Evolutionary conservation across 345 rosid genomes (phyloP), one percentile per base, ranked within the genome.

Genomic region (Barbarea vulgaris): DNA sequence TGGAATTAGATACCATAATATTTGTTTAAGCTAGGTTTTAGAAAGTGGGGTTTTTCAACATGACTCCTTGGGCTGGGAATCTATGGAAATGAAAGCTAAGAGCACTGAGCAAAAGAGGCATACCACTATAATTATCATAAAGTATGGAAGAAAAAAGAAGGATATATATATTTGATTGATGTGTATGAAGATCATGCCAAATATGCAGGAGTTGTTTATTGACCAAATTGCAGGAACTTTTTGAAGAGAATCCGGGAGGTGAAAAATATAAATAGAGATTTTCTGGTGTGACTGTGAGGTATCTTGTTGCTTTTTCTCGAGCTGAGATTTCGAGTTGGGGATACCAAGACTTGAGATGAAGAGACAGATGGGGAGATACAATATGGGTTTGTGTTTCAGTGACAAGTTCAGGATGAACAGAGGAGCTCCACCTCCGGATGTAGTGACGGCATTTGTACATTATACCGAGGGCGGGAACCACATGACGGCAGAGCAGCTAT

Each of bases 401-500:
- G 80, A 91, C 78, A 89, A 85, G 83, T 76, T 88, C 69, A 79
- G 82, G 71, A 65, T 77, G 30, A 77, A 79, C 61, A 84, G 85
- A 79, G 84, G 82, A 17, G 81, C 78, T 60, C 89, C 91, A 8
- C 95, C 95, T 15, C 73, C 3, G 5, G 96, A 88, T 56, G 85
- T 85, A 9, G 81, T 57, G 75, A 80, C 71, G 3, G 81, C 81
- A 19, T 91, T 91, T 75, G 15, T 36, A 12, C 73, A 80, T 73
- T 87, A 82, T 62, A 50, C 87, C 2, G 81, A 72, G 15, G 93
- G 86, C 0, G 83, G 80, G 30, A 9, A 73, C 78, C 75, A 79
- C 81, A 87, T 89, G 91, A 70, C 84, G 1, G 83, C 85, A 6
- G 92, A 84, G 66, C 93, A 92, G 79, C 77, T 92, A 65, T 76